These are phyloP conservation scores for Tanozyma kutaoensis DNA, from an alignment of 805 yeast genomes.

Conservation along the genomic window DNA sequence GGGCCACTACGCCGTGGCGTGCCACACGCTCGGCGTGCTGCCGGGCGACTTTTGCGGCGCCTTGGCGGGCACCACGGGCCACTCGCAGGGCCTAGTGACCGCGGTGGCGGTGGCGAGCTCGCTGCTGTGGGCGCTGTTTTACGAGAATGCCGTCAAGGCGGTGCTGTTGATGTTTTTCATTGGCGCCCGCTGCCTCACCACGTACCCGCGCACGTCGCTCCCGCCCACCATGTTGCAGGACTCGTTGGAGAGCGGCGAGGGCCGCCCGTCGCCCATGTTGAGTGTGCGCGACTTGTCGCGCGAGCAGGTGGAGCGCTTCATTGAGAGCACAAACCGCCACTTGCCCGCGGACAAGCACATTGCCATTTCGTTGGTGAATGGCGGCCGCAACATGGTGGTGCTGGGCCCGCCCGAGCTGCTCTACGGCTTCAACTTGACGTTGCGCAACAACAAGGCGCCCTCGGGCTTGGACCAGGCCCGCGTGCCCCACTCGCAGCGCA, in stretches of 20 bases:
- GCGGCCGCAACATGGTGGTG: slow-evolving; percentile 90
- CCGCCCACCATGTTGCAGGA: slow-evolving; percentile 91
- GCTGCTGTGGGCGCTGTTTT: slow-evolving; percentile 77
- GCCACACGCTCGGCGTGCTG: slow-evolving; percentile 68
- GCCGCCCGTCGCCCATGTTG: slow-evolving; percentile 95
- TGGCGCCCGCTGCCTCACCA: slow-evolving; percentile 83
- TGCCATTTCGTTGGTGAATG: slow-evolving; percentile 82
- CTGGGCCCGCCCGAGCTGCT: slow-evolving; percentile 98
- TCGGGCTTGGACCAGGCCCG: slow-evolving; percentile 91
- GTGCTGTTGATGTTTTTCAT: slow-evolving; percentile 80
- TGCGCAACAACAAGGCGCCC: slow-evolving; percentile 91
- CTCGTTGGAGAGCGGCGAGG: slow-evolving; percentile 88
- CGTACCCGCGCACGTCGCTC: slow-evolving; percentile 86
- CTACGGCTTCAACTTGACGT: slow-evolving; percentile 84
- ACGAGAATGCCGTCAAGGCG: slow-evolving; percentile 59
- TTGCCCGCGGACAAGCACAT: slow-evolving; percentile 86
- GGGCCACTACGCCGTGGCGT: slow-evolving; percentile 83
- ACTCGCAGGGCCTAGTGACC: slow-evolving; percentile 84
- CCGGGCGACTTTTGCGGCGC: slow-evolving; percentile 77
- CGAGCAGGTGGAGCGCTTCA: slow-evolving; percentile 66
- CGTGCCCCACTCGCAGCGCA: slow-evolving; percentile 88
- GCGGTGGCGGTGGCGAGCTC: slow-evolving; percentile 81
- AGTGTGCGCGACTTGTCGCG: slow-evolving; percentile 79
- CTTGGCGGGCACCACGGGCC: slow-evolving; percentile 74
- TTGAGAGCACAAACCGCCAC: slow-evolving; percentile 83